Evolutionary conservation across 345 rosid genomes (phyloP), one percentile per base, ranked within the genome.

Genomic region (Gossypium raimondii): DNA sequence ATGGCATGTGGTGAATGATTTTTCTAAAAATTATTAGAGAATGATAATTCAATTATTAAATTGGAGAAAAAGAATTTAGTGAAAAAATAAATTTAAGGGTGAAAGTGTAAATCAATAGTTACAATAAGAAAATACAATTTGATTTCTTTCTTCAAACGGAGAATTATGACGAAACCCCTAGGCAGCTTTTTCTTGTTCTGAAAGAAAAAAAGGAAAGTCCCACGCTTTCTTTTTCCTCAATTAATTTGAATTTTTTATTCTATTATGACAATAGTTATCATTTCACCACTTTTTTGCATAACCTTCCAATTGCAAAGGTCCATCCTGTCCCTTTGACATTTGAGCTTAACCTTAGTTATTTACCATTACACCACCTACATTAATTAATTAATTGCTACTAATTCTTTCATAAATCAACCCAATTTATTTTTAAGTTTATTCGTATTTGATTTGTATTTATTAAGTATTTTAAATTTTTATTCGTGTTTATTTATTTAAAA

Each of bases 251-350:
- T 27, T 27, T 2, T 25, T 27, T 61, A 34, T 62, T 34, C 22
- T 62, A 2, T 41, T 3, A 62, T 34, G 12, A 10, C 47, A 16
- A 17, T 8, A 62, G 47, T 62, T 34, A 62, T 34, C 20, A 34
- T 62, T 34, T 4, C 47, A 62, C 1, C 47, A 34, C 47, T 29
- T 34, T 62, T 62, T 5, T 62, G 22, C 47, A 1, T 0, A 29
- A 34, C 7, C 24, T 29, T 34, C 47, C 47, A 8, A 62, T 8
- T 8, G 5, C 1, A 61, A 25, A 16, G 47, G 22, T 34, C 45
- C 67, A 62, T 29, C 45, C 67, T 62, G 47, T 16, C 67, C 67
- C 67, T 34, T 62, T 62, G 67, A 62, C 67, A 14, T 34, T 61
- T 29, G 38, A 27, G 9, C 8, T 34, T 7, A 16, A 34, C 17